Evolutionary conservation across 176 grass and related monocot genomes (phyloP), one percentile per base, ranked within the genome.

Genomic region (Zizania latifolia): DNA sequence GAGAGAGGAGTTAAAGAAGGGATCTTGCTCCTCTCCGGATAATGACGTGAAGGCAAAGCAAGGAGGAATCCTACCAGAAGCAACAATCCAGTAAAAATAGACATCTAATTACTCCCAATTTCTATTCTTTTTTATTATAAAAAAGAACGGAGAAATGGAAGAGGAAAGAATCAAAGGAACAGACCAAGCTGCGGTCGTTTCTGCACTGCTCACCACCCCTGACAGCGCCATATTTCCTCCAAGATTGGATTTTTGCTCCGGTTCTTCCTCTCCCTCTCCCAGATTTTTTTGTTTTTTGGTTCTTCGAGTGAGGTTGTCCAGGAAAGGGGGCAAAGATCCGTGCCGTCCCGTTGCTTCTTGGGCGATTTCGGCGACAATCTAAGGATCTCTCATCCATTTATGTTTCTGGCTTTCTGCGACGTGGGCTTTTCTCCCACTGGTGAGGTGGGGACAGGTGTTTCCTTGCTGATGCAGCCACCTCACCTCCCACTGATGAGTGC

Each of bases 1-100:
- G 38, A 53, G 27, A 27, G 12, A 53, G 11, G 37, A 32, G 29
- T 6, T 21, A 30, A 29, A 30, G 35, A 53, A 14, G 31, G 62
- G 63, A 70, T 81, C 64, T 76, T 34, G 17, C 23, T 53, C 29
- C 16, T 19, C 65, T 72, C 24, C 15, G 40, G 68, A 69, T 66
- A 79, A 68, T 72, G 80, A 83, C 86, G 53, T 68, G 46, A 58
- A 74, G 26, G 83, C 46, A 36, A 66, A 65, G 75, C 66, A 60
- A 70, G 31, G 57, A 37, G 16, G 0, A 34, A 71, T 43, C 19
- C 16, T n/a, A 36, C n/a, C 4, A 8, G 62, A 46, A 29, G 22
- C 22, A 70, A 45, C 78, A 32, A 61, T 63, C 79, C 38, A 59
- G 4, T 35, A 31, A 70, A 50, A 64, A 50, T 50, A 24, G 67